Percentiles rank a stretch among this genome's conserved stretches.
Evolutionary conservation across 495 filamentous ascomycete genomes (phyloP).

Genomic region (Neurospora sp.): DNA sequence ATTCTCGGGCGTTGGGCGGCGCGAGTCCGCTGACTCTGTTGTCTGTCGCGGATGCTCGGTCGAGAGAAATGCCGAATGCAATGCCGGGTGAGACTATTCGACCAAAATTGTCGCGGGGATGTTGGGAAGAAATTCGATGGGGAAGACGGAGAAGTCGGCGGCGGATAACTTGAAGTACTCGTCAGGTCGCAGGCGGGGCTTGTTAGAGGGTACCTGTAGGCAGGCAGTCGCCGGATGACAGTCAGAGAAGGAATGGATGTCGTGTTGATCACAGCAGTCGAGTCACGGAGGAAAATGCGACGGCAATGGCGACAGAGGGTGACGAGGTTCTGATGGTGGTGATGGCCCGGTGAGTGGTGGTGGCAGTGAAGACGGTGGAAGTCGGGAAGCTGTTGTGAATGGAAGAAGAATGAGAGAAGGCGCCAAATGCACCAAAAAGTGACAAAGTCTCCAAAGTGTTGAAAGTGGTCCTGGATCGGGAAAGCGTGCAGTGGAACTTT

Average conservation of each 20-base stretch:
- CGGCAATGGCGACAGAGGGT: not conserved
- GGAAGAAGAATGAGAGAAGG: not conserved
- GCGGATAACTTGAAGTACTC: not conserved
- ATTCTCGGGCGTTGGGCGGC: not conserved
- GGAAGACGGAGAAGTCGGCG: not conserved
- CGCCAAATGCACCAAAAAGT: not conserved
- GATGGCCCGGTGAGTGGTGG: not conserved
- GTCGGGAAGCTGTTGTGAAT: not conserved
- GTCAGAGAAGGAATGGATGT: not conserved
- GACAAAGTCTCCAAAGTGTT: not conserved
- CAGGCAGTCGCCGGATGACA: not conserved
- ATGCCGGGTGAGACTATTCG: not conserved
- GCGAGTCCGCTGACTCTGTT: not conserved
- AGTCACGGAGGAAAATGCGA: not conserved
- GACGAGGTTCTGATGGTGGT: not conserved
- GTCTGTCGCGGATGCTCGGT: not conserved
- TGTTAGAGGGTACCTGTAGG: not conserved
- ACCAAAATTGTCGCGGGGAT: not conserved
- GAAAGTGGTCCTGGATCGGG: not conserved
- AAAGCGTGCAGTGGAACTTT: not conserved
- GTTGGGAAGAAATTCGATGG: not conserved
- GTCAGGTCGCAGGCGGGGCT: not conserved
- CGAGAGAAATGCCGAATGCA: not conserved
- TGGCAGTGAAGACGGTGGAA: not conserved
- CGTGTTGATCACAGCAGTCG: not conserved